These are phyloP conservation scores for Colletotrichum sp. DNA, from an alignment of 2,329 filamentous ascomycete species.

Conservation along the genomic window DNA sequence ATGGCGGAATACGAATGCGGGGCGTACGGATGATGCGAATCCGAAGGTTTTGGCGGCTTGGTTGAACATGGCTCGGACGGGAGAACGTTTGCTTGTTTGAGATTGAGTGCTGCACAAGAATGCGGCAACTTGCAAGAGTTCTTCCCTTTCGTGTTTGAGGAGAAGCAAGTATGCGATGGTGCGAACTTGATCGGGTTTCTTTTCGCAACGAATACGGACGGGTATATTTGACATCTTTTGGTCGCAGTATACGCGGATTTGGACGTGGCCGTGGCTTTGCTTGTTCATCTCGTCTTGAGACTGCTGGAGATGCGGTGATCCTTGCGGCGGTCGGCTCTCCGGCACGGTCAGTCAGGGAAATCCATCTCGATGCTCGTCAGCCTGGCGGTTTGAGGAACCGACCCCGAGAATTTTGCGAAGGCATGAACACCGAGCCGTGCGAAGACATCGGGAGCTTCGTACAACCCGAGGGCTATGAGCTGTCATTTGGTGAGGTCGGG, in stretches of 20 bases:
- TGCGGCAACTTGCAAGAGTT: not conserved
- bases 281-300: not conserved
- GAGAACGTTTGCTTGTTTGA: not conserved
- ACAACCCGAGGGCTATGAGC: not conserved
- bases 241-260: not conserved
- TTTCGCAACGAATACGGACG: not conserved
- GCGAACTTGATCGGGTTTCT: not conserved
- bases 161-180: not conserved
- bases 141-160: not conserved
- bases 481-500: not conserved
- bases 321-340: not conserved
- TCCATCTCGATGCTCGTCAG: not conserved
- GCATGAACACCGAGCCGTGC: not conserved
- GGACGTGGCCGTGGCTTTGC: not conserved
- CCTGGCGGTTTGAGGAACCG: not conserved
- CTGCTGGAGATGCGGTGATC: not conserved
- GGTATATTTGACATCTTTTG: not conserved
- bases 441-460: not conserved
- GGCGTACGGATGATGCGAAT: not conserved
- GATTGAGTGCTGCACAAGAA: not conserved
- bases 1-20: not conserved
- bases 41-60: not conserved
- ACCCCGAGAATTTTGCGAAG: not conserved
- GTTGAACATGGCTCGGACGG: not conserved
- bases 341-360: not conserved